phyloP scores from a whole-genome alignment of 139 green algal genomes.

The Edaphochlamys debaryana region DNA sequence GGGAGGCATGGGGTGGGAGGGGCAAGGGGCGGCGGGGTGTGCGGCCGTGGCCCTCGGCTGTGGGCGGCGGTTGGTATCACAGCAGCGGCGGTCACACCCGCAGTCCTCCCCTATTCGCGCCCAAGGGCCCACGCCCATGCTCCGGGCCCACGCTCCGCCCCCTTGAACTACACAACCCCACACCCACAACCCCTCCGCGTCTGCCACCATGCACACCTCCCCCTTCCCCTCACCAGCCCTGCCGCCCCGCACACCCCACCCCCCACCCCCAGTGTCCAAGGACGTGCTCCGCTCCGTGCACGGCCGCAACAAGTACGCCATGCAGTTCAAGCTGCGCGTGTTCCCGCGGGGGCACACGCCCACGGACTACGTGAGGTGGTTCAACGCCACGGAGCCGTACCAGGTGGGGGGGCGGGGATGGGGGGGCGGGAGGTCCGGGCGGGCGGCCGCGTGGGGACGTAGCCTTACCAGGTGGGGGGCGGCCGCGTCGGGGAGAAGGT shows the following conservation, averaged over 20 bases:
- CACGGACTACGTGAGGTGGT: constrained; percentile 50
- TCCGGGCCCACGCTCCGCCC: too few species aligned
- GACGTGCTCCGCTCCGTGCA: constrained; percentile 7
- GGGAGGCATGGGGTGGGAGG: neutral
- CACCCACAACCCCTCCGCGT: too few species aligned
- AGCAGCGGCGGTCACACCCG: too few species aligned
- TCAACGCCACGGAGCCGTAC: constrained; percentile 26
- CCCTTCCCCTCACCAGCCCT: neutral
- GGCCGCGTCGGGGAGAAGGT: too few species aligned
- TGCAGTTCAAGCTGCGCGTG: constrained; percentile 59
- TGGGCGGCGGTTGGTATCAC: too few species aligned
- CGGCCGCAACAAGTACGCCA: constrained; percentile 23
- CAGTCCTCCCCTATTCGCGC: too few species aligned
- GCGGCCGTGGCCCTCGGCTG: too few species aligned
- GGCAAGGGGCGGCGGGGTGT: too few species aligned
- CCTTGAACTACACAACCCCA: too few species aligned
- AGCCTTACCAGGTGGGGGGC: too few species aligned
- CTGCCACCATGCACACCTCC: neutral
- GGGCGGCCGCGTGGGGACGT: neutral
- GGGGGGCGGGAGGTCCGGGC: neutral
- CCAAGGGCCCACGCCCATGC: too few species aligned
- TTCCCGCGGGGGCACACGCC: constrained; percentile 57
- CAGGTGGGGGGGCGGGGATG: neutral
- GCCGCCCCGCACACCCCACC: neutral
- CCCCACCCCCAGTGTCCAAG: constrained; percentile 26